Evolutionary conservation across 2,329 filamentous ascomycete species (phyloP), one percentile per base, ranked within the genome.

Genomic region (Alternaria ethzedia): DNA sequence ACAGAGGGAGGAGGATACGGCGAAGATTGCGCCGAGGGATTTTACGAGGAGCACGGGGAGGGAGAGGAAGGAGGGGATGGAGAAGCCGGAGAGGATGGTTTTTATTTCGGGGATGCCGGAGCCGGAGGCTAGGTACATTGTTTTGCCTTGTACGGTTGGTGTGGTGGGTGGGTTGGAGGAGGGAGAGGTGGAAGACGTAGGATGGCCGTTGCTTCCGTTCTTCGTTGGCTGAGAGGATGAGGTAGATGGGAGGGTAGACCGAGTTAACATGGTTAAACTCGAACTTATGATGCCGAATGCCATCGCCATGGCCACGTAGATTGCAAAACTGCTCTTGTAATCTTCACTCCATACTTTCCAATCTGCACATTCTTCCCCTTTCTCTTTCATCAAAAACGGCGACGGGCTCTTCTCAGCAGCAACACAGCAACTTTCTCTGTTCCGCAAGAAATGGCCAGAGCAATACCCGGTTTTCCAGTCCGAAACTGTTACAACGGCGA

Each of bases 51-150:
- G 77, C 7, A 87, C 86, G 62, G 85, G 86, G 66, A 87, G 77
- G 61, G 84, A 83, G 3, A 89, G 81, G 64, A 88, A 87, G 49
- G 85, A 81, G 1, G 86, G 86, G 47, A 89, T 88, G 13, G 86
- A 84, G 72, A 88, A 89, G n/a, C 87, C 86, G 4, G 85, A 86
- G 3, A 88, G 76, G 43, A 89, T 86, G 2, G 86, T 88, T 74
- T 89, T 89, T 79, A 89, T 88, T 74, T 89, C 87, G 0, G 87
- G 87, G 32, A 89, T 88, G 0, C 87, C 87, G 62, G 82, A 84
- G 6, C 87, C 87, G 32, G 86, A 84, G 4, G 86, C 86, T 84
- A 88, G 86, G 69, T 87, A 88, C 81, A 88, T 87, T 5, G 75
- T 79, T 72, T 88, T 88, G 0, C 82, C 84, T 23, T 68, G 65